phyloP scores from a whole-genome alignment of 2,329 filamentous ascomycete species.

The Colletotrichum cuscutae region DNA sequence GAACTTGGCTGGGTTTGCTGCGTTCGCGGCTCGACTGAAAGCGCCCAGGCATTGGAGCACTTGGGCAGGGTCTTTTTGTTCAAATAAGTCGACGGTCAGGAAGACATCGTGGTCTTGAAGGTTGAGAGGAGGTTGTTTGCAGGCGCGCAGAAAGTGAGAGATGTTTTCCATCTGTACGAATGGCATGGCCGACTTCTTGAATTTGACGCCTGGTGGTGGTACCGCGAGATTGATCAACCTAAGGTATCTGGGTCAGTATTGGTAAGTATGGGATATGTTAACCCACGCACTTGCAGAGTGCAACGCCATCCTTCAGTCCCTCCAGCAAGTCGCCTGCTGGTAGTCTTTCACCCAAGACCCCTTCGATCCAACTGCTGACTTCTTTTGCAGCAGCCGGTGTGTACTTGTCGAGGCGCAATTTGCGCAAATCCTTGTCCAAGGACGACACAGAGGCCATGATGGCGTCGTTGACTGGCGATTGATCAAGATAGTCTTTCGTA shows the following conservation, averaged over 20 bases:
- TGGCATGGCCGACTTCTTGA: slow-evolving; percentile 93
- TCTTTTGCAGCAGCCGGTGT: slow-evolving; percentile 91
- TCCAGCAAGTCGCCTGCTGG: slow-evolving; percentile 82
- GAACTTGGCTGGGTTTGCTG: slow-evolving; percentile 78
- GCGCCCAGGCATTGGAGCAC: slow-evolving; percentile 92
- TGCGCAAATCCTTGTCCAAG: slow-evolving; percentile 94
- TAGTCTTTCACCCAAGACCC: slow-evolving; percentile 78
- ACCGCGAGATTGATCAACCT: slow-evolving; percentile 86
- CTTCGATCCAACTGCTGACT: slow-evolving; percentile 86
- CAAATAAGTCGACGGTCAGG: slow-evolving; percentile 95
- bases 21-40: slow-evolving; percentile 88
- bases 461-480: neutral
- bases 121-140: slow-evolving; percentile 84
- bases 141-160: slow-evolving; percentile 91
- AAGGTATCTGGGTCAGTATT: slow-evolving; percentile 37
- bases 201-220: slow-evolving; percentile 83
- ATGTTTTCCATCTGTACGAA: slow-evolving; percentile 99
- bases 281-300: slow-evolving; percentile 83
- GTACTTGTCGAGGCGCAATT: slow-evolving; percentile 90
- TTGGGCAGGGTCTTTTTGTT: slow-evolving; percentile 94
- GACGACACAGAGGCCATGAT: slow-evolving; percentile 93
- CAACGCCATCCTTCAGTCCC: slow-evolving; percentile 88
- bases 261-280: neutral
- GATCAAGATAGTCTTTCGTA: neutral
- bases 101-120: slow-evolving; percentile 95